Percentiles rank a stretch among this genome's conserved stretches.
phyloP scores from a whole-genome alignment of 2,329 filamentous ascomycete species.

The Ceratocystis alfenasii region DNA sequence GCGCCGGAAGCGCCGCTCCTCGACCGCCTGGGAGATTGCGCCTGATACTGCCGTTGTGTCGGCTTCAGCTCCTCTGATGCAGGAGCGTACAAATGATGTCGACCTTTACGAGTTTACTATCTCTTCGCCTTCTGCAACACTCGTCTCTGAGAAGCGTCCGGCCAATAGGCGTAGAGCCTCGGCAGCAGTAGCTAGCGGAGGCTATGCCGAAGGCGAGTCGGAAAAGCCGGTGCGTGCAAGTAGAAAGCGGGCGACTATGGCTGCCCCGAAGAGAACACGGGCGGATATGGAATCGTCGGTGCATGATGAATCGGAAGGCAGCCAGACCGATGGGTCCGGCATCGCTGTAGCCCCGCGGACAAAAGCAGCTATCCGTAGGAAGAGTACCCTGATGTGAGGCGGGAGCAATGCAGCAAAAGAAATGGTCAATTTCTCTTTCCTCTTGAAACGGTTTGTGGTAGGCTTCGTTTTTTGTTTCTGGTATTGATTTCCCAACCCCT shows the following conservation, averaged over 20 bases:
- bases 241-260: conserved; percentile 19
- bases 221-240: conserved; percentile 15
- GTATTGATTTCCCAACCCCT: background rate
- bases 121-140: conserved; percentile 33
- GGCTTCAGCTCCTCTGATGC: background rate
- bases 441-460: conserved; percentile 3
- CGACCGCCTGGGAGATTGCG: conserved; percentile 22
- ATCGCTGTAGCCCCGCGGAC: conserved; percentile 10
- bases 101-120: conserved; percentile 47
- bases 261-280: conserved; percentile 18
- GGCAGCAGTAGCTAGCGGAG: conserved; percentile 6
- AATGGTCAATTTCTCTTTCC: background rate
- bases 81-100: conserved; percentile 20
- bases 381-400: conserved; percentile 21
- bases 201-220: background rate
- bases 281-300: conserved; percentile 22
- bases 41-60: background rate
- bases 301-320: conserved; percentile 24
- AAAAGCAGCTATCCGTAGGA: conserved; percentile 18
- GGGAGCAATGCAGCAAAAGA: background rate
- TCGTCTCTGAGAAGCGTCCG: conserved; percentile 24
- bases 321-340: conserved; percentile 11
- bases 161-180: conserved; percentile 15
- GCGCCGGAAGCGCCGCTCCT: conserved; percentile 34
- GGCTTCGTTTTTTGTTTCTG: conserved; percentile 8